Evolutionary conservation across 495 filamentous ascomycete genomes (phyloP).

Genomic region (Staphylotrichum longicolle): DNA sequence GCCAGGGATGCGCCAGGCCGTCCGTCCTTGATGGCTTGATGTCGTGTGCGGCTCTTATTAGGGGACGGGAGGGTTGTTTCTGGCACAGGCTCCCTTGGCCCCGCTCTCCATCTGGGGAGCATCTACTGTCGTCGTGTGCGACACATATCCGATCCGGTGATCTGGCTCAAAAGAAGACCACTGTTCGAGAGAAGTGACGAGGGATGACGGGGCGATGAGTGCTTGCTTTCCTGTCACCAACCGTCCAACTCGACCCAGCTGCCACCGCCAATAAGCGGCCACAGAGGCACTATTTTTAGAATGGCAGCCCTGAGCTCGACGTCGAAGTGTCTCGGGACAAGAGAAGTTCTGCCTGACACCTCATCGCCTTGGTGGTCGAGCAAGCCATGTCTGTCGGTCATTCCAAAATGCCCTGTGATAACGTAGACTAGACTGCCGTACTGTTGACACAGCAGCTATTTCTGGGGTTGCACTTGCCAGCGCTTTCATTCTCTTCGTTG

Average conservation of each 20-base stretch:
- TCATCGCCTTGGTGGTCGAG: too few species aligned
- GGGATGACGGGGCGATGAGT: neutral
- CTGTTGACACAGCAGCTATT: too few species aligned
- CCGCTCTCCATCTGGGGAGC: neutral
- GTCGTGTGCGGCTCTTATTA: neutral
- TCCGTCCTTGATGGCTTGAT: neutral
- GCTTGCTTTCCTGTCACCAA: constrained; percentile 9
- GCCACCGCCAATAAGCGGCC: constrained; percentile 3
- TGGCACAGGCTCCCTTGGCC: neutral
- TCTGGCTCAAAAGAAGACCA: too few species aligned
- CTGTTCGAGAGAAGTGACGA: too few species aligned
- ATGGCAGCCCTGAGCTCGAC: neutral
- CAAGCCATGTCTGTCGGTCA: too few species aligned
- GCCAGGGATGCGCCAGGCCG: neutral
- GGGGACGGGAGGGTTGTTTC: neutral
- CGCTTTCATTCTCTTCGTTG: too few species aligned
- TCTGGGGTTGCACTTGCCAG: too few species aligned
- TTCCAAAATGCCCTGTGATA: too few species aligned
- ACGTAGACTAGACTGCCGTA: too few species aligned
- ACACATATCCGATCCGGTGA: too few species aligned
- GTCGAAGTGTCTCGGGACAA: neutral
- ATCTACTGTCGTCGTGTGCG: too few species aligned
- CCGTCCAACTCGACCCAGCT: neutral
- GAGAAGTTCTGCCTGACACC: neutral
- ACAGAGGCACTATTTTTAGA: constrained; percentile 3